Evolutionary conservation across 2,329 filamentous ascomycete genomes (phyloP), one percentile per base, ranked within the genome.

Genomic region (Grosmannia huntii): DNA sequence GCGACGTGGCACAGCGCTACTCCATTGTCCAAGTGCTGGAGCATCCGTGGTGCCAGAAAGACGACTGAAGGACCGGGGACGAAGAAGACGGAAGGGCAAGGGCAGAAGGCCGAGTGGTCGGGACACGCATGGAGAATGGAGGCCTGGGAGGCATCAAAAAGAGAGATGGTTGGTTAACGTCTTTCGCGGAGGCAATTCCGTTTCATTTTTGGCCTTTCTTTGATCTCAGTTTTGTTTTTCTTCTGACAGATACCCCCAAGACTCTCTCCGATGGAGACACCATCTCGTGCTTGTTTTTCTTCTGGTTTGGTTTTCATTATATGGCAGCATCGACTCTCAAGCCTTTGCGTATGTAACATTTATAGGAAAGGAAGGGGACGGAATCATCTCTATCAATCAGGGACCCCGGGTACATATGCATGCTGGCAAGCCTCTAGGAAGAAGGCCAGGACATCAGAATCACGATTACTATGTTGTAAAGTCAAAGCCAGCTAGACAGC

Each of bases 11-110:
- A 64, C 79, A 86, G 66, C 79, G 94, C 59, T 85, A 90, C 65
- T 86, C 85, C n/a, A 97, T 97, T 65, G 84, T 86, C 60, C 85
- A 91, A 69, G 91, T 99, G 21, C 74, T 96, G 59, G 83, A 89
- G 57, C 92, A 97, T 72, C 83, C 87, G n/a, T 99, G 94, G 94
- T 89, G 69, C 33, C 31, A 53, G 27, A 23, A 50, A 1, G 55
- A 51, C 19, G 54, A 49, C 9, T 54, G 23, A 55, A 25, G 10
- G 5, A 19, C 31, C 31, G 31, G 31, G 9, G 31, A 33, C 31
- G 31, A 33, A 33, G 31, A 33, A 33, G 5, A n/a, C n/a, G n/a
- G 6, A 33, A 33, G 31, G 31, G 9, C 3, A 7, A 41, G n/a
- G 28, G 28, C 14, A 2, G 14, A 52, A 48, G 11, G 11, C 3